Evolutionary conservation across 2,329 filamentous ascomycete genomes (phyloP).

Genomic region (Rhinocladiella mackenziei): DNA sequence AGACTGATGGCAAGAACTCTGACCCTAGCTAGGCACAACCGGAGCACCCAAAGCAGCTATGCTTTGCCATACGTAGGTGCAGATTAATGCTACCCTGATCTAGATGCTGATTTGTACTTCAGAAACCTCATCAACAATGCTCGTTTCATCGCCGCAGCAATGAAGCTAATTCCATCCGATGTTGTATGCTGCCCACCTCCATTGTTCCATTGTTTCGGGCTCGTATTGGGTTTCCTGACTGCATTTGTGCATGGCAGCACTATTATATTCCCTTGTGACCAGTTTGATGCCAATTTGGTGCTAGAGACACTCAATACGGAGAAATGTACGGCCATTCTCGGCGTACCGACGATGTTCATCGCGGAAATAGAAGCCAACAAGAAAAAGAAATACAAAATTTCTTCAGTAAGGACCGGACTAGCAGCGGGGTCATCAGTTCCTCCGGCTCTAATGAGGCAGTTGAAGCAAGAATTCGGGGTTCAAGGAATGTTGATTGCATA

Average conservation of each 20-base stretch:
- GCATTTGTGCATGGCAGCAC: constrained; percentile 74
- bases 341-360: constrained; percentile 26
- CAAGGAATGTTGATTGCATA: constrained; percentile 89
- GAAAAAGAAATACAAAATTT: constrained; percentile 9
- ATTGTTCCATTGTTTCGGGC: constrained; percentile 72
- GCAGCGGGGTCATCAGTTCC: constrained; percentile 80
- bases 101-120: constrained; percentile 7
- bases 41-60: constrained; percentile 86
- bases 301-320: constrained; percentile 42
- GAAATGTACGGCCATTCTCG: constrained; percentile 39
- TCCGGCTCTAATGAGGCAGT: constrained; percentile 55
- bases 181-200: constrained; percentile 61
- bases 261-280: constrained; percentile 82
- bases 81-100: constrained; percentile 36
- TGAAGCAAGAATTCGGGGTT: constrained; percentile 71
- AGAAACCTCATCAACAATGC: constrained; percentile 65
- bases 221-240: constrained; percentile 89
- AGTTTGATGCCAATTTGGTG: constrained; percentile 73
- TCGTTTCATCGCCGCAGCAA: constrained; percentile 71
- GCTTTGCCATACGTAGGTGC: constrained; percentile 72
- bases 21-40: constrained; percentile 81
- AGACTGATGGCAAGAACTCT: constrained; percentile 1
- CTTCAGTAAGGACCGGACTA: constrained; percentile 70
- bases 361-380: constrained; percentile 19
- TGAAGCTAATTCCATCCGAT: constrained; percentile 71